Conservation (phyloP, 1,139 yeast species). For the Kodamaea fungicola region DNA sequence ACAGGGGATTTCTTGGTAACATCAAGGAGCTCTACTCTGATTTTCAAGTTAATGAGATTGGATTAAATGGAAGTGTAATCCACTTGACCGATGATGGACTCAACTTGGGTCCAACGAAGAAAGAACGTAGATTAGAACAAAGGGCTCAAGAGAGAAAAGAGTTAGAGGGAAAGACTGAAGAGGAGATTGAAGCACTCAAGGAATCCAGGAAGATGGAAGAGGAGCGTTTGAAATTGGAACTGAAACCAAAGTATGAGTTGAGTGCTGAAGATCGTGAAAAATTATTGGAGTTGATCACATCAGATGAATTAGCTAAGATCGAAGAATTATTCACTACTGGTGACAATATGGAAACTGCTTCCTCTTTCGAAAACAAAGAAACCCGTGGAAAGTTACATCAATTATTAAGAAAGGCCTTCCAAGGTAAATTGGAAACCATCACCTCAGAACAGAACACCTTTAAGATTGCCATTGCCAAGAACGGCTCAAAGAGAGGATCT, state of each 20-base stretch:
- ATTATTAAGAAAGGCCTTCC: conserved; percentile 68
- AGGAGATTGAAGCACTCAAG: conserved; percentile 32
- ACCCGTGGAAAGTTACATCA: conserved; percentile 76
- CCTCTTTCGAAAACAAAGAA: conserved; percentile 62
- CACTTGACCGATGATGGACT: conserved; percentile 76
- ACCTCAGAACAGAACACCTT: conserved; percentile 71
- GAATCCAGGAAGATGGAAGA: conserved; percentile 24
- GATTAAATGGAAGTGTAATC: conserved; percentile 61
- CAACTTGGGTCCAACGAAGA: conserved; percentile 46
- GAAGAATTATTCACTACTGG: conserved; percentile 56
- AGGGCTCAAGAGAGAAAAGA: conserved; percentile 38
- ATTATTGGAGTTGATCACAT: conserved; percentile 55
- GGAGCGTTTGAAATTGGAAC: conserved; percentile 16
- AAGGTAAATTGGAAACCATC: conserved; percentile 71
- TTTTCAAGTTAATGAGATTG: conserved; percentile 88
- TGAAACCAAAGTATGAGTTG: conserved; percentile 40
- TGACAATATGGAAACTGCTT: conserved; percentile 55
- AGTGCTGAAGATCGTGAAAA: conserved; percentile 42
- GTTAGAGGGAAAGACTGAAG: conserved; percentile 32
- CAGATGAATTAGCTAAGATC: conserved; percentile 53
- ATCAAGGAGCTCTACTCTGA: conserved; percentile 92
- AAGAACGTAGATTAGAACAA: conserved; percentile 48
- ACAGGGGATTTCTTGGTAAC: conserved; percentile 70
- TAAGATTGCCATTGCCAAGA: conserved; percentile 49
- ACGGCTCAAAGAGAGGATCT: conserved; percentile 18